These are phyloP conservation scores for Ganoderma lingzhi DNA, from an alignment of 1,284 basidiomycete species.

Conservation along the genomic window DNA sequence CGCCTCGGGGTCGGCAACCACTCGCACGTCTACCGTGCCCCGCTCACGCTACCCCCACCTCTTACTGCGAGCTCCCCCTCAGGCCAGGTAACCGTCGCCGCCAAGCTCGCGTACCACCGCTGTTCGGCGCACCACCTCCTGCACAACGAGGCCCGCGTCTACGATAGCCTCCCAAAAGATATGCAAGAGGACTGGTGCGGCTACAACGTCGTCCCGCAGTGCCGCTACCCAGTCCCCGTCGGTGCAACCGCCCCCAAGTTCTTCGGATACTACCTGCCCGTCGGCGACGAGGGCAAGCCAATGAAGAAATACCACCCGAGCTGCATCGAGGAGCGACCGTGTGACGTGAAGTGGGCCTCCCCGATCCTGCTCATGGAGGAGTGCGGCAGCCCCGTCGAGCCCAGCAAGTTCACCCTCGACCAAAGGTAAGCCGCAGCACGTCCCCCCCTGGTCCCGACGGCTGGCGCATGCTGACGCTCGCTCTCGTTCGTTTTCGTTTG, in stretches of 20 bases:
- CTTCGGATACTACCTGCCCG: constrained; percentile 58
- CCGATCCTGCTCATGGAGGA: constrained; percentile 43
- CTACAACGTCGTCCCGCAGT: constrained; percentile 50
- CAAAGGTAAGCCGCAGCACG: constrained; percentile 40
- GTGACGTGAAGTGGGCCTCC: constrained; percentile 32
- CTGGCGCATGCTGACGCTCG: background rate
- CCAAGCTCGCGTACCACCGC: constrained; percentile 39
- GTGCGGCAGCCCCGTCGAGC: constrained; percentile 50
- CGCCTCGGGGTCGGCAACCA: constrained; percentile 44
- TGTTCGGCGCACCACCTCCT: constrained; percentile 39
- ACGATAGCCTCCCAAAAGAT: constrained; percentile 51
- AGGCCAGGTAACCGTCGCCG: constrained; percentile 43
- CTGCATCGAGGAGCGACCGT: constrained; percentile 17
- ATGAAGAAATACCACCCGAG: constrained; percentile 7
- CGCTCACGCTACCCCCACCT: constrained; percentile 43
- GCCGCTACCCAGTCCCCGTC: constrained; percentile 53
- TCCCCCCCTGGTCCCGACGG: background rate
- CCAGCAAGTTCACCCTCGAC: constrained; percentile 42
- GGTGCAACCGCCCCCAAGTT: constrained; percentile 60
- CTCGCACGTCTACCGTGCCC: constrained; percentile 43
- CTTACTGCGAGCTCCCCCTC: constrained; percentile 37
- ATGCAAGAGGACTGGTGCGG: constrained; percentile 58
- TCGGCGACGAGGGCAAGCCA: constrained; percentile 15
- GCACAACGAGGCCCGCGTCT: constrained; percentile 51
- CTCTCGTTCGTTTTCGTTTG: background rate